Evolutionary conservation across 2,329 filamentous ascomycete genomes (phyloP).

Genomic region (Blastomyces parvus): DNA sequence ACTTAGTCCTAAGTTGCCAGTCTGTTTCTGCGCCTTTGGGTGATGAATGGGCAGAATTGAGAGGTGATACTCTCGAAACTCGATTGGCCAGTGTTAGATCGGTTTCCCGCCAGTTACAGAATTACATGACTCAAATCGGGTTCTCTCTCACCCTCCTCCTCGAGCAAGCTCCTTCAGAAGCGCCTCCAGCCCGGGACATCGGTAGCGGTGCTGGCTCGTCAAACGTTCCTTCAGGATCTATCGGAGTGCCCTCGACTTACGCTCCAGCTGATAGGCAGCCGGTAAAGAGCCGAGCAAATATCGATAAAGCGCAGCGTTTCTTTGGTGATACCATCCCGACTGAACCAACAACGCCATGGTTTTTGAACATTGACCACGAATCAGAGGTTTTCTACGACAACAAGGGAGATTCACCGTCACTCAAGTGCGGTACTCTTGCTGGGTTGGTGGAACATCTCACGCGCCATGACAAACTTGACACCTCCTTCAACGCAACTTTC

Average conservation of each 20-base stretch:
- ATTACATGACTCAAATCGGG: constrained; percentile 74
- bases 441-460: constrained; percentile 92
- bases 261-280: constrained; percentile 27
- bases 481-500: constrained; percentile 95
- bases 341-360: constrained; percentile 54
- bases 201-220: constrained; percentile 6
- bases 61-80: constrained; percentile 80
- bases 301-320: constrained; percentile 40
- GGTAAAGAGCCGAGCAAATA: constrained; percentile 35
- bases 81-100: constrained; percentile 70
- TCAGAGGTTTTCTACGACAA: constrained; percentile 81
- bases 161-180: constrained; percentile 59
- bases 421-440: constrained; percentile 81
- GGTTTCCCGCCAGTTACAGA: constrained; percentile 71
- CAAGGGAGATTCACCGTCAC: constrained; percentile 62
- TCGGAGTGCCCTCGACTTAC: constrained; percentile 38
- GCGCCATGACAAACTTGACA: constrained; percentile 88
- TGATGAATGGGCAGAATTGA: constrained; percentile 92
- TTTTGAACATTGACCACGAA: constrained; percentile 76
- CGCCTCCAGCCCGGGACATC: constrained; percentile 15
- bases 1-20: constrained; percentile 79
- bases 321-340: constrained; percentile 27
- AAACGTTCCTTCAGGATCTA: constrained; percentile 24
- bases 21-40: constrained; percentile 81
- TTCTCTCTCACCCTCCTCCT: constrained; percentile 81